A percentile compares a stretch with the other conserved stretches of the same genome.
phyloP scores from a whole-genome alignment of 2,329 filamentous ascomycete species.

The Calonectria henricotiae region DNA sequence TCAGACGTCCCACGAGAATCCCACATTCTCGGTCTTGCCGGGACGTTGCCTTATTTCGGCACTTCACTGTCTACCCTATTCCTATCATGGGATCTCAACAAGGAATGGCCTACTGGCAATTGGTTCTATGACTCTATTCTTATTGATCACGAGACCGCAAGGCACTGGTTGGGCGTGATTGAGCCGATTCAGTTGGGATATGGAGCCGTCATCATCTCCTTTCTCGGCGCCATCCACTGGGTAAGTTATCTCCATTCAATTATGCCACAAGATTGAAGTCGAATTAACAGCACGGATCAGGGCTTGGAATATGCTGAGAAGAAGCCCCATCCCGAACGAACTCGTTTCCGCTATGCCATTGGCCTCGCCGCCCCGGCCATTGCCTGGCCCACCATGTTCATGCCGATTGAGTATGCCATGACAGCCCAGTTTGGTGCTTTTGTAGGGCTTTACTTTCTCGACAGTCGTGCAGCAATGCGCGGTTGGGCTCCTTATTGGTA shows the following conservation, averaged over 20 bases:
- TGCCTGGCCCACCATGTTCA: slow-evolving; percentile 91
- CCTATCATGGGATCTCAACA: slow-evolving; percentile 87
- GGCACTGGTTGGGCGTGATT: slow-evolving; percentile 80
- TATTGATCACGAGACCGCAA: slow-evolving; percentile 80
- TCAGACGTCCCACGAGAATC: slow-evolving; percentile 78
- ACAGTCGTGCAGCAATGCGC: slow-evolving; percentile 79
- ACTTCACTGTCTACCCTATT: slow-evolving; percentile 89
- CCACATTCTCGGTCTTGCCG: slow-evolving; percentile 80
- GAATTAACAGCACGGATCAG: slow-evolving; percentile 46
- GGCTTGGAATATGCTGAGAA: slow-evolving; percentile 87
- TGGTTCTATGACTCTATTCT: slow-evolving; percentile 70
- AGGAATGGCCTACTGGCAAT: slow-evolving; percentile 73
- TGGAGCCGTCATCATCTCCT: slow-evolving; percentile 93
- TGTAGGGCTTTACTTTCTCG: slow-evolving; percentile 87
- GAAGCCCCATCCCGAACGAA: slow-evolving; percentile 73
- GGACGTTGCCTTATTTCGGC: slow-evolving; percentile 87
- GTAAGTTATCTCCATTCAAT: slow-evolving; percentile 56
- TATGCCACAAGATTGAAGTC: neutral
- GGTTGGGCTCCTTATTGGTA: slow-evolving; percentile 93
- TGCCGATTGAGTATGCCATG: slow-evolving; percentile 88
- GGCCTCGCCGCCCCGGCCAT: slow-evolving; percentile 85
- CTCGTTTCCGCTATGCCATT: slow-evolving; percentile 86
- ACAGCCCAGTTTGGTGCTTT: slow-evolving; percentile 91
- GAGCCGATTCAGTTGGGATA: slow-evolving; percentile 94
- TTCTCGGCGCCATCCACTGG: slow-evolving; percentile 95